Evolutionary conservation across 306 rosid species (phyloP), one percentile per base, ranked within the genome.

Genomic region (Cicer cuneatum): DNA sequence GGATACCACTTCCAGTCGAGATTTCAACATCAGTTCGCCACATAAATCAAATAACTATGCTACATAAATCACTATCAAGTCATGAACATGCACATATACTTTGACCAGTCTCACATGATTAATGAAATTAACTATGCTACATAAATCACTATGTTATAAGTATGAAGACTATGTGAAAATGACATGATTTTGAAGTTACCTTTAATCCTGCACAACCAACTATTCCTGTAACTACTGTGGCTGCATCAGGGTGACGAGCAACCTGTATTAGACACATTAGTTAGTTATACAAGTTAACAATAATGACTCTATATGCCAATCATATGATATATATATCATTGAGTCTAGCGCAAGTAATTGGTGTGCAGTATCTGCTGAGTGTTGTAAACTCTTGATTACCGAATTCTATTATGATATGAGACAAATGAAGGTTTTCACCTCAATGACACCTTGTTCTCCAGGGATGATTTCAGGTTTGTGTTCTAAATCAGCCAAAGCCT

Each of bases 191-290:
- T 19, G 11, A 51, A 78, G 56, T 81, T 83, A 90, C 94, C 97
- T 86, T 86, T 5, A 93, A 46, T 70, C 97, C 98, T 54, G 97
- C 96, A 69, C 98, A 93, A 48, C 98, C 98, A 16, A 93, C 98
- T 42, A 93, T 93, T 79, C 96, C 97, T 6, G 98, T 90, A 75
- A 93, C 97, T 24, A 89, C 96, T 0, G 96, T 89, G 46, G 84
- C 92, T 5, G 93, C 96, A 78, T 93, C 98, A 16, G 97, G 93
- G 82, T 90, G 97, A 67, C 96, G 79, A 57, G 98, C 97, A 38
- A 86, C 97, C 98, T 93, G 87, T 29, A 29, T 29, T 29, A 29
- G 35, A 29, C 35, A 4, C 35, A 29, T 29, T 29, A 29, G 35
- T 29, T 29, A 29, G 35, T 29, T 29, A 29, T 29, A 29, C 35